phyloP scores from a whole-genome alignment of 139 green algal species.

The Closterium sp. region DNA sequence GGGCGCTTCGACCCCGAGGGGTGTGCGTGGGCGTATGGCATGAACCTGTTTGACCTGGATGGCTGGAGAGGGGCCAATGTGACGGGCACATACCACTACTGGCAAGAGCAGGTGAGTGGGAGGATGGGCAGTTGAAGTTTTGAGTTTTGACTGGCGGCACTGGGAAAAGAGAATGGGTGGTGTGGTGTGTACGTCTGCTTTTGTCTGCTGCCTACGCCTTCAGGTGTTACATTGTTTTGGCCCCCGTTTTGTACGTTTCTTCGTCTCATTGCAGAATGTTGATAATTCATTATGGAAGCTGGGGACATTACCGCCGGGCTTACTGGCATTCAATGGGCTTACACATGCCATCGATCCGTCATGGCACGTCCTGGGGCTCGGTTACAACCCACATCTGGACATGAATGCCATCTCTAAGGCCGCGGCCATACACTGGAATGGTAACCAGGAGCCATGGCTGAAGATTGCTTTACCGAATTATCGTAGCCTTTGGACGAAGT shows the following conservation, averaged over 20 bases:
- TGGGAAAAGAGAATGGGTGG: too few species aligned
- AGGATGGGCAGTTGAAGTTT: too few species aligned
- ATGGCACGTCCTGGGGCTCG: constrained; percentile 41
- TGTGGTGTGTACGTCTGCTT: too few species aligned
- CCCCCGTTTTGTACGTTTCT: background rate
- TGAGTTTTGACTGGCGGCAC: too few species aligned
- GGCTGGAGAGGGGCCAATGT: constrained; percentile 18
- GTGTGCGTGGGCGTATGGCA: constrained; percentile 48
- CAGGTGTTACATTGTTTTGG: background rate
- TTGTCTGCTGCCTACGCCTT: too few species aligned
- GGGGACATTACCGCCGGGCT: constrained; percentile 27
- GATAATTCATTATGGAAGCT: constrained; percentile 37
- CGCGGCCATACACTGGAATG: constrained; percentile 45
- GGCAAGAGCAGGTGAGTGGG: constrained; percentile 26
- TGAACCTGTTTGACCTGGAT: constrained; percentile 48
- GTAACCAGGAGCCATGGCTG: constrained; percentile 48
- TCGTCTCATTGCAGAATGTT: constrained; percentile 47
- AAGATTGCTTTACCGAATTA: constrained; percentile 31
- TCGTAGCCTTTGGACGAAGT: constrained; percentile 12
- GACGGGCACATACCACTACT: constrained; percentile 39
- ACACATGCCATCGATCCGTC: constrained; percentile 8
- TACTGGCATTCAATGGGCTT: constrained; percentile 42
- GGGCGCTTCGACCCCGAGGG: constrained; percentile 21
- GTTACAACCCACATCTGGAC: constrained; percentile 34
- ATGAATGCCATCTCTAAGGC: constrained; percentile 15